Conservation (phyloP, 2,329 filamentous ascomycete species). For the Aspergillus sp. region DNA sequence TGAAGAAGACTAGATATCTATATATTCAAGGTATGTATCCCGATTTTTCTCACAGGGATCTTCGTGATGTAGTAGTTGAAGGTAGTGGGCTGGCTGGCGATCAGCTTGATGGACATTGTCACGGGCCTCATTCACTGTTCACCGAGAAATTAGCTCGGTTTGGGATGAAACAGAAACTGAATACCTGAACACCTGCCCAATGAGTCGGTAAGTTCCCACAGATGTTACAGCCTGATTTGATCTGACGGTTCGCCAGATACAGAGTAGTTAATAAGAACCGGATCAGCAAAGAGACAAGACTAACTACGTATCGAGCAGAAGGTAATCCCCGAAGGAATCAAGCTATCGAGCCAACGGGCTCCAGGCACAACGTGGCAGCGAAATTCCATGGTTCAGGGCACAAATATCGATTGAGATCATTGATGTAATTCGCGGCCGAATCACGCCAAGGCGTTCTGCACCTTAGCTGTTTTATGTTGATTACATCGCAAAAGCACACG, state of each 20-base stretch:
- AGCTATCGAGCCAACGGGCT: not conserved
- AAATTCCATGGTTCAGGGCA: not conserved
- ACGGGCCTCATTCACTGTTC: too few relatives aligned
- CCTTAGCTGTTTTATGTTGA: slow-evolving; percentile 6
- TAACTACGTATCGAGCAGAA: not conserved
- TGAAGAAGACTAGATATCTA: not conserved
- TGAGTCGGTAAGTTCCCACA: too few relatives aligned
- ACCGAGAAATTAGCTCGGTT: too few relatives aligned
- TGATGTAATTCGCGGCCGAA: not conserved
- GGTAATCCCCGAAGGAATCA: not conserved
- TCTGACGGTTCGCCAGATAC: not conserved
- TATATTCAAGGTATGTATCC: not conserved
- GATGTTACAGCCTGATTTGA: not conserved
- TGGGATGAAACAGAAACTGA: too few relatives aligned
- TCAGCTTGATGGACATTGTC: too few relatives aligned
- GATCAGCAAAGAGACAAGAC: not conserved
- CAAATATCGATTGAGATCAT: not conserved
- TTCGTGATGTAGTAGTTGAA: too few relatives aligned
- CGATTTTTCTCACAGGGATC: not conserved
- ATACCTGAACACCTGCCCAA: too few relatives aligned
- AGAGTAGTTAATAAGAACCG: not conserved
- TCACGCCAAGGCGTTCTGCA: not conserved
- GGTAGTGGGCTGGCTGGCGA: too few relatives aligned
- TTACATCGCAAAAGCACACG: not conserved
- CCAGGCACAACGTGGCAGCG: not conserved